A percentile compares a stretch with the other conserved stretches of the same genome.
phyloP scores from a whole-genome alignment of 2,329 filamentous ascomycete species.

The Penicillium concentricum region DNA sequence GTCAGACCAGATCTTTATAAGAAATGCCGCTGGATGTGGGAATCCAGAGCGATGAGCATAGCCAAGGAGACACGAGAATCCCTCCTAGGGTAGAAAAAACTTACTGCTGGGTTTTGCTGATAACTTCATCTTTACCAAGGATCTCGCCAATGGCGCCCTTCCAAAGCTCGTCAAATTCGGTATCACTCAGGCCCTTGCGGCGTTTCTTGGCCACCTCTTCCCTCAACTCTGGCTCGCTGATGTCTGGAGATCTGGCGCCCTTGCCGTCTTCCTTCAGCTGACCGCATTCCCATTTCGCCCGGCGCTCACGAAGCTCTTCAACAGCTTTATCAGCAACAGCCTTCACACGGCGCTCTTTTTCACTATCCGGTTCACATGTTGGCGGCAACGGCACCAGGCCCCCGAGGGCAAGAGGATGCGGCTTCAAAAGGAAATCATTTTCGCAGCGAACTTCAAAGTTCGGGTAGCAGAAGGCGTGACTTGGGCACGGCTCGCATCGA shows the following conservation, averaged over 20 bases:
- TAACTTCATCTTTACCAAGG: slow-evolving; percentile 58
- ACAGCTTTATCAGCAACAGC: slow-evolving; percentile 84
- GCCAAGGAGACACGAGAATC: slow-evolving; percentile 15
- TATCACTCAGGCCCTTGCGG: slow-evolving; percentile 77
- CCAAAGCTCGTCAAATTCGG: slow-evolving; percentile 86
- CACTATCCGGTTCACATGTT: slow-evolving; percentile 90
- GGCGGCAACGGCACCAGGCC: slow-evolving; percentile 82
- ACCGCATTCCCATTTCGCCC: slow-evolving; percentile 89
- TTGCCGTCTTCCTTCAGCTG: slow-evolving; percentile 65
- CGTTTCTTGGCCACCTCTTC: slow-evolving; percentile 71
- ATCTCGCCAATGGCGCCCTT: slow-evolving; percentile 52
- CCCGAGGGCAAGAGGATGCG: slow-evolving; percentile 77
- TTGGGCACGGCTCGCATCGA: slow-evolving; percentile 84
- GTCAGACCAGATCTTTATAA: slow-evolving; percentile 48
- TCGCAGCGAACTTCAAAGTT: slow-evolving; percentile 79
- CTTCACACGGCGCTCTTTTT: slow-evolving; percentile 83
- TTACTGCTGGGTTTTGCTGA: slow-evolving; percentile 59
- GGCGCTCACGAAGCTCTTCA: slow-evolving; percentile 78
- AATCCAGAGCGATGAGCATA: slow-evolving; percentile 22
- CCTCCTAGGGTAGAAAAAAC: slow-evolving; percentile 31
- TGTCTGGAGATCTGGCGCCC: slow-evolving; percentile 62
- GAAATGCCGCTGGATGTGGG: slow-evolving; percentile 17
- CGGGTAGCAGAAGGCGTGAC: slow-evolving; percentile 83
- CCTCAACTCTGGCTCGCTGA: slow-evolving; percentile 70
- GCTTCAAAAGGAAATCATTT: slow-evolving; percentile 78